phyloP scores from a whole-genome alignment of 441 rosid genomes.

The Metrosideros polymorpha region DNA sequence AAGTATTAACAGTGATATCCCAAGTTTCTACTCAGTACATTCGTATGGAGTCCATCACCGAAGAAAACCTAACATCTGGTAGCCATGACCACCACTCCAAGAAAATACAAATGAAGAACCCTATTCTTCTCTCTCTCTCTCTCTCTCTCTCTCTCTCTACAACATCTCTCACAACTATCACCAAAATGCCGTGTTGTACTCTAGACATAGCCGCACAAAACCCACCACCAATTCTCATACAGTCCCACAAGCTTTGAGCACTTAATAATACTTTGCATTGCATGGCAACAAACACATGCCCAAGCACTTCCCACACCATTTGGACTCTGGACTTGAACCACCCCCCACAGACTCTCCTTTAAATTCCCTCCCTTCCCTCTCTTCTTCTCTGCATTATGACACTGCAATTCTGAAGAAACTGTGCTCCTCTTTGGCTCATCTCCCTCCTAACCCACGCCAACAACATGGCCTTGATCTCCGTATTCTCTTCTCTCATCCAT shows the following conservation, averaged over 20 bases:
- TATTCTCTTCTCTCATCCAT: conserved; percentile 28
- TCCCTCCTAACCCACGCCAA: not conserved
- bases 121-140: not conserved
- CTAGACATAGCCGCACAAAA: not conserved
- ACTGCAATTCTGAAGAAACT: not conserved
- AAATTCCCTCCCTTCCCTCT: not conserved
- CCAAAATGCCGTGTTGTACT: not conserved
- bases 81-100: not conserved
- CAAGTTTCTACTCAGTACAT: not conserved
- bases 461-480: not conserved
- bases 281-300: not conserved
- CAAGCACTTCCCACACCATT: not conserved
- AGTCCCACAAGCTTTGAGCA: not conserved
- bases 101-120: not conserved
- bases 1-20: not conserved
- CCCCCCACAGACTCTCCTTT: not conserved
- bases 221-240: not conserved
- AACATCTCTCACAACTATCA: not conserved
- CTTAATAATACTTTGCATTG: not conserved
- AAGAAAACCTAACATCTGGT: not conserved
- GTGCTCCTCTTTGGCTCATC: not conserved
- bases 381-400: not conserved
- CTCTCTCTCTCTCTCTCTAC: not conserved
- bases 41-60: not conserved
- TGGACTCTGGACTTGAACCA: not conserved